Evolutionary conservation across 1,284 basidiomycete genomes (phyloP).

Genomic region (Neonothopanus nambi): DNA sequence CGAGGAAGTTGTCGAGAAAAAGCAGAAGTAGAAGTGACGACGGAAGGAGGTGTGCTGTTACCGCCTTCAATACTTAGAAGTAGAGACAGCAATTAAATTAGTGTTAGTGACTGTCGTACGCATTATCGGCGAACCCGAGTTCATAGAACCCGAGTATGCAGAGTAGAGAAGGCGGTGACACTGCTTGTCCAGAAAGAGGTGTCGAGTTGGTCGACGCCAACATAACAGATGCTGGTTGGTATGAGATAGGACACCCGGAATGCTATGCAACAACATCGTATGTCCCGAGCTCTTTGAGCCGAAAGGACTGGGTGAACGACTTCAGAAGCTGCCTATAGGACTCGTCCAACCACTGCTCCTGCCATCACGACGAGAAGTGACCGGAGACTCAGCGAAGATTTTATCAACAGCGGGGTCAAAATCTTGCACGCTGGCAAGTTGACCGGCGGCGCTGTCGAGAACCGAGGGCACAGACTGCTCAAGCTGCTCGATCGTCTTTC

Average conservation of each 20-base stretch:
- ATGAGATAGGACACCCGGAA: no score
- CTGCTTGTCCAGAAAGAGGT: no score
- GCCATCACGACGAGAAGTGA: constrained; percentile 23
- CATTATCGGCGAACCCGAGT: no score
- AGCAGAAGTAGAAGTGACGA: no score
- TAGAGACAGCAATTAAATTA: no score
- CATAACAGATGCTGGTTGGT: no score
- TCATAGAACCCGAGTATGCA: not conserved
- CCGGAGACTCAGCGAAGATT: constrained; percentile 60
- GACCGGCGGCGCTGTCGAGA: constrained; percentile 68
- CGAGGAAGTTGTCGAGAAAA: no score
- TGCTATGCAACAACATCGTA: constrained; percentile 45
- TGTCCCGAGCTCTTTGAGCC: constrained; percentile 39
- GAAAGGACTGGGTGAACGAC: no score
- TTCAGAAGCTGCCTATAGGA: constrained; percentile 65
- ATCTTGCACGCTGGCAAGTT: constrained; percentile 50
- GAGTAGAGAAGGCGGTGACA: not conserved
- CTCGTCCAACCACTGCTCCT: constrained; percentile 61
- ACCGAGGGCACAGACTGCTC: constrained; percentile 75
- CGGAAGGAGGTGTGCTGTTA: no score
- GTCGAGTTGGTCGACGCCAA: no score
- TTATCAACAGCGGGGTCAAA: constrained; percentile 39
- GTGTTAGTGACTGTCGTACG: no score
- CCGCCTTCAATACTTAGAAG: no score
- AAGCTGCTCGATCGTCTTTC: constrained; percentile 67